Base-by-base conservation (phyloP, 1,284 basidiomycete species). In the Cryptococcus sp. region DNA sequence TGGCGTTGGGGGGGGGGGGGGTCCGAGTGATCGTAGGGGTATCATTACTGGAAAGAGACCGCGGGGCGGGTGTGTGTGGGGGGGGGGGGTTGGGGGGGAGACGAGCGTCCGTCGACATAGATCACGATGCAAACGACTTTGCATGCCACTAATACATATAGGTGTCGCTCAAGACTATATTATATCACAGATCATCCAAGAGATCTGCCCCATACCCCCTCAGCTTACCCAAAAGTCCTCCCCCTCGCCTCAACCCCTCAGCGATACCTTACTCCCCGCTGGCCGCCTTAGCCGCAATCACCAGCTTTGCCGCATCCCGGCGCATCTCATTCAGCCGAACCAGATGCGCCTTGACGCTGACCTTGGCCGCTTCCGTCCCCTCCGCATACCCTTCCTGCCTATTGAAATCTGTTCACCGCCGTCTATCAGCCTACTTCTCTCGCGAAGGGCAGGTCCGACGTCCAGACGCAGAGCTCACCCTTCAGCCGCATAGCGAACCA, bases 401-500 rank as follows among this genome's bases (percentile, higher is more conserved):
- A 38, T 50, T 52, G 35, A 57, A 59, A 21, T 56, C 62, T 56
- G 48, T 20, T 38, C 21, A 37, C 57, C 47, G 64, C 46, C n/a
- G 49, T 50, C 33, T 60, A 21, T 55, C 46, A 53, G 38, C 53
- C 16, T 24, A 13, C 11, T 13, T 2, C 28, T 33, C 28, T 33
- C 9, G 21, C 35, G 9, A 12, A 12, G 42, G 5, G 8, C 3
- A 5, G 35, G 23, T 37, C 16, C 28, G 13, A 46, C 13, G 44
- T 46, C 21, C 44, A 4, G 35, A 9, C 6, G 9, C 28, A 18
- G 8, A 64, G 28, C 70, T 56, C 55, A 74, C 73, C 65, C 56
- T 69, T 63, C 13, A 76, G 56, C 50, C 69, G 67, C 38, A 61
- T 55, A 4, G 63, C 56, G 50, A 69, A 73, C 72, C 72, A 74